These are phyloP conservation scores for Anastatica hierochuntica DNA, from an alignment of 345 rosid species.

Conservation along the genomic window DNA sequence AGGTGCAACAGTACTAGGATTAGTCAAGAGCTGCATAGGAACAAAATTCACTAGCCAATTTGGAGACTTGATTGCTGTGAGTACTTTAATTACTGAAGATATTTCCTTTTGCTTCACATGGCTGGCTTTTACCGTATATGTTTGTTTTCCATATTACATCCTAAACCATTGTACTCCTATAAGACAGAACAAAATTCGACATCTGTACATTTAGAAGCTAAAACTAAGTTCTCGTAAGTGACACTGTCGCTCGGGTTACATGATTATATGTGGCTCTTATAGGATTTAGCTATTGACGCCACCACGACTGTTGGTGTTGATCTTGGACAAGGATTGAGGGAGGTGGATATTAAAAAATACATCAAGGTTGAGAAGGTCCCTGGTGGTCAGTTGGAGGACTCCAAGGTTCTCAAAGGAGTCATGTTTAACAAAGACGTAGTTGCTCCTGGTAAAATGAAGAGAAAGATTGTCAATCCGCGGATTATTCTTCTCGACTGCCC, in stretches of 20 bases:
- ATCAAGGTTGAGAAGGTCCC: slow-evolving; percentile 94
- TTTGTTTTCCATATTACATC: not conserved
- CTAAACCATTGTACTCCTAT: not conserved
- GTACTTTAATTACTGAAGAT: slow-evolving; percentile 18
- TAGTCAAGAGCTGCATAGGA: slow-evolving; percentile 88
- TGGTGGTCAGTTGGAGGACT: slow-evolving; percentile 94
- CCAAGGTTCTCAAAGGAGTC: slow-evolving; percentile 83
- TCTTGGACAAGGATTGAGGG: slow-evolving; percentile 93
- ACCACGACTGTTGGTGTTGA: slow-evolving; percentile 76
- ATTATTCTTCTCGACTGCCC: slow-evolving; percentile 86
- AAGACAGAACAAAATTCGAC: not conserved
- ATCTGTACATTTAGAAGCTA: slow-evolving; percentile 1
- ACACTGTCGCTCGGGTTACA: not conserved
- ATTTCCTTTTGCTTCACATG: not conserved
- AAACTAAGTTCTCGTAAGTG: not conserved
- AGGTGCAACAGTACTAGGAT: slow-evolving; percentile 48
- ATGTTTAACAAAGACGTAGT: slow-evolving; percentile 94
- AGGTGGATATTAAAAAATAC: slow-evolving; percentile 88
- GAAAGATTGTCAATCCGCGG: slow-evolving; percentile 79
- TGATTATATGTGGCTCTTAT: not conserved
- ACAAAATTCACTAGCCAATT: slow-evolving; percentile 96
- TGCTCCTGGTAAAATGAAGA: slow-evolving; percentile 93
- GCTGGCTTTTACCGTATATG: not conserved
- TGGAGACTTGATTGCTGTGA: slow-evolving; percentile 91
- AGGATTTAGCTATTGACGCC: slow-evolving; percentile 97